Percentiles rank a stretch among this genome's conserved stretches.
Evolutionary conservation across 1,284 basidiomycete species (phyloP).

Genomic region (Ceratobasidium sp.): DNA sequence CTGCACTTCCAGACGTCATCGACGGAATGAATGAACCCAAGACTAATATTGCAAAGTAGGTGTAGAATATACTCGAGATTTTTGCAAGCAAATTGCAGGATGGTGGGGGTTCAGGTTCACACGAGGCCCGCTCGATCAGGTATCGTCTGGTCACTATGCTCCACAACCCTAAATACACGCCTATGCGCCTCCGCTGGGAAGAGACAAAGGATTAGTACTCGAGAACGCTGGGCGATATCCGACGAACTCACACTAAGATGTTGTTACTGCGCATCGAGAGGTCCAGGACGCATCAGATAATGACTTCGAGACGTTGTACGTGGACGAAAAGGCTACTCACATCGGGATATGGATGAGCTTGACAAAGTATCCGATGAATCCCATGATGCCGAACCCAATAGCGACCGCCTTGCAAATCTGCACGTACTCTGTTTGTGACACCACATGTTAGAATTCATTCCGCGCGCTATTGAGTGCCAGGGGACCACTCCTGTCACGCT

Average conservation of each 20-base stretch:
- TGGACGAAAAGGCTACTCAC: conserved; percentile 66
- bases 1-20: conserved; percentile 42
- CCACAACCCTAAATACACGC: conserved; percentile 31
- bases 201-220: conserved; percentile 23
- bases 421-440: conserved; percentile 78
- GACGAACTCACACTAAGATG: conserved; percentile 86
- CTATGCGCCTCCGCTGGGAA: conserved; percentile 76
- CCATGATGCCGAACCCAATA: conserved; percentile 96
- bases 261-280: conserved; percentile 77
- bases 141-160: conserved; percentile 41
- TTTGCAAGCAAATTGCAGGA: conserved; percentile 15
- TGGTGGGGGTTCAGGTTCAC: conserved; percentile 25
- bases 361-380: conserved; percentile 97
- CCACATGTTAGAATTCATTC: conserved; percentile 5
- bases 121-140: conserved; percentile 45
- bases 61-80: conserved; percentile 43
- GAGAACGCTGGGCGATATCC: conserved; percentile 44
- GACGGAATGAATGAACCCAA: conserved; percentile 24
- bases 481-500: conserved; percentile 42
- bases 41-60: conserved; percentile 42
- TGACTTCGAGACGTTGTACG: conserved; percentile 15
- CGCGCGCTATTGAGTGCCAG: conserved; percentile 12
- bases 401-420: conserved; percentile 95
- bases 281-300: conserved; percentile 45
- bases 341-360: conserved; percentile 97